Conservation (phyloP, 192 early-diverging fungal genomes). For the Polychytrium aggregatum region DNA sequence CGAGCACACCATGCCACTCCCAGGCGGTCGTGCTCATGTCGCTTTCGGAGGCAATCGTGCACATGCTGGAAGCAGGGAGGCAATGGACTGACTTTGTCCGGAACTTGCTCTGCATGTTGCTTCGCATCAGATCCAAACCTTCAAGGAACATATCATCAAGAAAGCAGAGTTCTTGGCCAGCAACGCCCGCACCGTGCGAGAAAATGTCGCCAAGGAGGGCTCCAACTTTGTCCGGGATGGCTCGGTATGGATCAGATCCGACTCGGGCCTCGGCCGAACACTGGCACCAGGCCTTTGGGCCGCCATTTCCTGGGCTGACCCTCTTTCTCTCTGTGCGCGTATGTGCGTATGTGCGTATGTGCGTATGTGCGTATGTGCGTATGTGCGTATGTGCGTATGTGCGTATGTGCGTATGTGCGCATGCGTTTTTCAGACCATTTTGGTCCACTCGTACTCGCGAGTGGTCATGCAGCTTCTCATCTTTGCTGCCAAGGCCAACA, state of each 20-base stretch:
- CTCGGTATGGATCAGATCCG: background rate
- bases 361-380: slow-evolving; percentile 4
- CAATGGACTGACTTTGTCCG: no score
- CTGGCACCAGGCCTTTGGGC: no score
- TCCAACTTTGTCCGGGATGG: no score
- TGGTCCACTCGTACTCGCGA: slow-evolving; percentile 92
- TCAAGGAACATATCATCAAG: no score
- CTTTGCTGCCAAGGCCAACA: slow-evolving; percentile 59
- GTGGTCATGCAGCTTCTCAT: slow-evolving; percentile 79
- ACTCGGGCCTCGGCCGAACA: slow-evolving; percentile 7
- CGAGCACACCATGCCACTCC: background rate
- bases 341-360: slow-evolving; percentile 10
- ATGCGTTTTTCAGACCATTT: slow-evolving; percentile 42
- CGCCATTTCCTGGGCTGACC: background rate
- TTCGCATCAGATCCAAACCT: no score
- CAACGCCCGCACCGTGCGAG: no score
- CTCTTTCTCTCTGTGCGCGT: slow-evolving; percentile 1
- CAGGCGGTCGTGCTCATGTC: slow-evolving; percentile 35
- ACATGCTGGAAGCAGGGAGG: no score
- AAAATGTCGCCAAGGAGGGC: no score
- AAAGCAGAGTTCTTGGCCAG: no score
- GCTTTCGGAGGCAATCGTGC: slow-evolving; percentile 1
- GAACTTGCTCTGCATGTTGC: no score
- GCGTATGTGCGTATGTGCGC: background rate
- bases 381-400: background rate